These are phyloP conservation scores for Theobroma cacao DNA, from an alignment of 345 rosid species.

Conservation along the genomic window DNA sequence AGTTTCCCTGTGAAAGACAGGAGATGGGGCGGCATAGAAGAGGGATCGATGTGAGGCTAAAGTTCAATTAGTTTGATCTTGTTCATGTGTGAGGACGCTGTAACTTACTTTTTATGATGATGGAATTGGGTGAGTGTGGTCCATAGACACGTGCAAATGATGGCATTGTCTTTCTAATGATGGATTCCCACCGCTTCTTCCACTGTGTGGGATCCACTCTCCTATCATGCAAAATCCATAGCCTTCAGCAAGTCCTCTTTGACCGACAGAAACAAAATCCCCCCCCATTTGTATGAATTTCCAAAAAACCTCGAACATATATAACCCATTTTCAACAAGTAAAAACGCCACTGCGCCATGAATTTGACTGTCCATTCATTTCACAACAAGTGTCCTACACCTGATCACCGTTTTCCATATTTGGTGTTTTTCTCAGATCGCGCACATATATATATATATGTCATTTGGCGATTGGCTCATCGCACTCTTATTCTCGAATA, in stretches of 20 bases:
- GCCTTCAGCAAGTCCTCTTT: conserved; percentile 29
- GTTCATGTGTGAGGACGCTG: neutral
- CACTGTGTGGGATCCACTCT: conserved; percentile 61
- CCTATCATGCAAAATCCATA: conserved; percentile 29
- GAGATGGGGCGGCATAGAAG: neutral
- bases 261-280: conserved; percentile 28
- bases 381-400: conserved; percentile 15
- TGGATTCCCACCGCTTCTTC: conserved; percentile 64
- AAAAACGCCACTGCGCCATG: neutral
- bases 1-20: neutral
- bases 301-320: neutral
- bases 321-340: no score
- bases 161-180: conserved; percentile 51
- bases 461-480: conserved; percentile 5
- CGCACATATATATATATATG: no score
- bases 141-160: conserved; percentile 69
- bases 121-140: conserved; percentile 30
- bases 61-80: neutral
- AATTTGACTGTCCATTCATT: conserved; percentile 7
- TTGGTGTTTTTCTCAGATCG: neutral
- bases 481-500: neutral
- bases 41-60: neutral
- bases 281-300: neutral
- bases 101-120: neutral
- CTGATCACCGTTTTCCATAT: neutral